A percentile compares a stretch with the other conserved stretches of the same genome.
Evolutionary conservation across 345 rosid genomes (phyloP).

Genomic region (Gossypium bickii): DNA sequence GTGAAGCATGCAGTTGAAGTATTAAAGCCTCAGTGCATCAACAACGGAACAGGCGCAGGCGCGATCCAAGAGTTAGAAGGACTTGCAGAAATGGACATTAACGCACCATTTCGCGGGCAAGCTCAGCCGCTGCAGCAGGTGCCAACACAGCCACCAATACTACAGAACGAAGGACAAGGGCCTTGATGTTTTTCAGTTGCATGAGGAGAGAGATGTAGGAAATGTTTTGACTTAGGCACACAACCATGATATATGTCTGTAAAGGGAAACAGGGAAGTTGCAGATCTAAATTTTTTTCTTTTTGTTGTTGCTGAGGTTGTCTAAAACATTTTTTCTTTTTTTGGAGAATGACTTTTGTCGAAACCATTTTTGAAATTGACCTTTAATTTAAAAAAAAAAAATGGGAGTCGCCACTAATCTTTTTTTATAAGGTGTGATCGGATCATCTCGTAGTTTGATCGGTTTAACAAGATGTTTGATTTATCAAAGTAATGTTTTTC

Average conservation of each 20-base stretch:
- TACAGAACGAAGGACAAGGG: neutral
- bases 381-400: too few species aligned
- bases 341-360: neutral
- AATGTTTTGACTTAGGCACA: conserved; percentile 22
- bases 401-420: too few species aligned
- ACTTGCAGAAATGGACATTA: conserved; percentile 43
- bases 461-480: too few species aligned
- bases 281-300: neutral
- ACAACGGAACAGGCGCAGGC: neutral
- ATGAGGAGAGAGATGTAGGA: conserved; percentile 16
- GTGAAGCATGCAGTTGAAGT: conserved; percentile 40
- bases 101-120: conserved; percentile 24
- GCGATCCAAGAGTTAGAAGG: conserved; percentile 65
- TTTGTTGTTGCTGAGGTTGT: conserved; percentile 4
- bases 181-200: neutral
- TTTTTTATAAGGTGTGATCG: too few species aligned
- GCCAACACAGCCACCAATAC: conserved; percentile 5
- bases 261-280: conserved; percentile 18
- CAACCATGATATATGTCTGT: neutral
- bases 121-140: neutral
- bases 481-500: too few species aligned
- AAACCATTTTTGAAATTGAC: too few species aligned
- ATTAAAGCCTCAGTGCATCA: conserved; percentile 40
- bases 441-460: too few species aligned
- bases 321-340: neutral